Evolutionary conservation across 495 filamentous ascomycete genomes (phyloP).

Genomic region (Talaromyces nanjingensis): DNA sequence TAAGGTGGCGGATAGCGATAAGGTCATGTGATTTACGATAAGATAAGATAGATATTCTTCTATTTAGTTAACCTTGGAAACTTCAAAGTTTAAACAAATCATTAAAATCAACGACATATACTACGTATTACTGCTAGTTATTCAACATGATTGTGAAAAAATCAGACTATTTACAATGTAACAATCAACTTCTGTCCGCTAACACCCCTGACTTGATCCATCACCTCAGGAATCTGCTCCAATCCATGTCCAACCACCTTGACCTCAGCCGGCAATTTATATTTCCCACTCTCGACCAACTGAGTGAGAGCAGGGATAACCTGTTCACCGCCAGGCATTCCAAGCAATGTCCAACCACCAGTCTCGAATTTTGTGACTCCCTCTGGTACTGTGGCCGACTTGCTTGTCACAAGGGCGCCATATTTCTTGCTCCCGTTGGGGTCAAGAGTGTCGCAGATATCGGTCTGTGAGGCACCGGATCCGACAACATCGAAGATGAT

Average conservation of each 20-base stretch:
- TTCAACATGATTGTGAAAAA: not conserved
- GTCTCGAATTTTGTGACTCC: slow-evolving; percentile 3
- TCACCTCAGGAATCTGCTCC: not conserved
- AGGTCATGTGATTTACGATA: not conserved
- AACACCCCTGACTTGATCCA: slow-evolving; percentile 8
- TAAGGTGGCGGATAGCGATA: not conserved
- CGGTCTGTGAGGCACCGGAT: slow-evolving; percentile 12
- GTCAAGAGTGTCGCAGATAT: slow-evolving; percentile 17
- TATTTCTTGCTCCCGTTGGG: slow-evolving; percentile 26
- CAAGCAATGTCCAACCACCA: not conserved
- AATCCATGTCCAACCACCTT: slow-evolving; percentile 4
- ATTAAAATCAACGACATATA: not conserved
- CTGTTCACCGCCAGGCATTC: slow-evolving; percentile 2
- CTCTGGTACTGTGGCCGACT: slow-evolving; percentile 1
- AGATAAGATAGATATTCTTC: not conserved
- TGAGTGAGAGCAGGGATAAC: slow-evolving; percentile 4
- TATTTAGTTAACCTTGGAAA: not conserved
- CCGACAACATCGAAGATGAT: slow-evolving; percentile 34
- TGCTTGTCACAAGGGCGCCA: slow-evolving; percentile 25
- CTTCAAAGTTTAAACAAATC: not conserved
- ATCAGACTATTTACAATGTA: not conserved
- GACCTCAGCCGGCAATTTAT: slow-evolving; percentile 5
- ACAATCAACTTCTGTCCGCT: slow-evolving; percentile 5
- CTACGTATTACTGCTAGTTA: not conserved
- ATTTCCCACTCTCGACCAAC: slow-evolving; percentile 6